Base-by-base conservation (phyloP, 257 asterid genomes). In the Haberlea rhodopensis region DNA sequence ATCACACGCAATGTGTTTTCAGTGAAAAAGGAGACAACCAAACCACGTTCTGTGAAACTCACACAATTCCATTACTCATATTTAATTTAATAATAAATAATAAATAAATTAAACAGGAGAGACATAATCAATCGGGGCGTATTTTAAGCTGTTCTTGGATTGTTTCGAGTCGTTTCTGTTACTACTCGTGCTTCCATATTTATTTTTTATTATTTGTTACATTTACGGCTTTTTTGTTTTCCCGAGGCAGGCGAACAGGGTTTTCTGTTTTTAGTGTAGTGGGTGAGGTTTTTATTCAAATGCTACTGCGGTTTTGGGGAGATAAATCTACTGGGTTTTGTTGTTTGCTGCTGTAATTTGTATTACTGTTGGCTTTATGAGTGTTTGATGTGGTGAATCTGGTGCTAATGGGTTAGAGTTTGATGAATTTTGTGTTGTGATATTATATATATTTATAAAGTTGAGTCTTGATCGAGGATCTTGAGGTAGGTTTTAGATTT, bases 1-100 rank as follows among this genome's bases (percentile, higher is more conserved):
- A 21, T 25, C 37, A 28, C 53, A 25, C 70, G 26, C 68, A 57
- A 57, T 63, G 57, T 66, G 65, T 51, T 45, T 65, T 53, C 67
- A 40, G 75, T 65, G 77, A 53, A 72, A 74, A 71, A 71, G 74
- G 80, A 71, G 78, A 78, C 75, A 71, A 48, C 71, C 78, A 77
- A 73, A 71, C 72, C 74, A 57, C 53, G 70, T 65, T 40, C 73
- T 61, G 62, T 40, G 20, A 34, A 26, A 45, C 40, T 10, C 51
- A 40, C 19, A 40, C 49, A 43, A 43, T 20, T 43, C 51, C 15
- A 32, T 45, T 61, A 27, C 55, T 49, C 8, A 51, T 25, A 29
- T 1, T 37, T 9, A 5, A 53, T 31, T n/a, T n/a, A n/a, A n/a
- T n/a, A n/a, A n/a, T n/a, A n/a, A n/a, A n/a, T 3, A 43, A 15